Base-by-base conservation (phyloP, 768 basidiomycete species). In the Leccinum boreale region DNA sequence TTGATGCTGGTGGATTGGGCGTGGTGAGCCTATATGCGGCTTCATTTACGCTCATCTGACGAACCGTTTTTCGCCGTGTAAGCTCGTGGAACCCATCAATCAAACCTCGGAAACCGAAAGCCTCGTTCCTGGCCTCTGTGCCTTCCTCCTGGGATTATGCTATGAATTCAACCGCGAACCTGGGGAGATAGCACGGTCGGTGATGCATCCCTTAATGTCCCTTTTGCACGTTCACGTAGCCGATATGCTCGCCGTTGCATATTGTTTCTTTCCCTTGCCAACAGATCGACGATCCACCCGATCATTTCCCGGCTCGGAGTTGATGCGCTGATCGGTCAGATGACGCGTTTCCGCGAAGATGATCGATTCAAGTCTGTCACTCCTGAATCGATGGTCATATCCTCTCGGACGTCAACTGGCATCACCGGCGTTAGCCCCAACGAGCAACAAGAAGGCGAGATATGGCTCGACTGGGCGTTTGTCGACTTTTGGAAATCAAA, bases 401-500 rank as follows among this genome's bases (percentile, higher is more conserved):
- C 81, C 7, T 81, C 80, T 59, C 80, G 85, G 26, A 65, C 71
- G 19, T 29, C 33, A 12, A 9, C 53, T 5, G 1, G 35, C 19
- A 9, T 31, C 6, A 12, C 31, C 17, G 58, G 59, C 1, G n/a
- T 35, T 3, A 55, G 19, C 15, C 55, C 50, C 2, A 39, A 55
- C 45, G 75, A 77, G 52, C 85, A 85, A 58, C 85, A 85, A 60
- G 89, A 91, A 66, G 90, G 85, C 26, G 93, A 94, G 73, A 80
- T 97, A 39, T 98, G 97, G 97, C 91, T 98, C 68, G 95, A 98
- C 71, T 98, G 95, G 93, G 83, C 88, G 0, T 98, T 98, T 73
- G 85, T 97, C 6, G 97, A 99, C 73, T 99, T 98, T 72, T 95
- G 93, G 90, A 98, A 98, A 76, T 94, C 92, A 48, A 95, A 96